phyloP scores from a whole-genome alignment of 2,329 filamentous ascomycete genomes.

The Pyrenophora tritici-repentis region DNA sequence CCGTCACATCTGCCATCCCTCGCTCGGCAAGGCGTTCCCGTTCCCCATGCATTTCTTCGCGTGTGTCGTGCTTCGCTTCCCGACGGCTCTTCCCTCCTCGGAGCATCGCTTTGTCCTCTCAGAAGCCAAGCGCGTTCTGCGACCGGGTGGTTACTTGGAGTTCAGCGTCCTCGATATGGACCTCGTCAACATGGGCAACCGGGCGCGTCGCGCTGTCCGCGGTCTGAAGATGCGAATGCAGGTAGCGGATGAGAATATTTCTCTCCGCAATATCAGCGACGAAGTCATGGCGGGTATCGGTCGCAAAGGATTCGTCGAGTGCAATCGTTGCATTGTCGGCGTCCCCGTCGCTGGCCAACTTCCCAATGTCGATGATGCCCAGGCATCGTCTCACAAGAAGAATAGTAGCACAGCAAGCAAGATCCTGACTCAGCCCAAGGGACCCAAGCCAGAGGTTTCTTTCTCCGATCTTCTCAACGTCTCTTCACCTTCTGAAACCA shows the following conservation, averaged over 20 bases:
- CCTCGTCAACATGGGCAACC: constrained; percentile 79
- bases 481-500: constrained; percentile 42
- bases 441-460: constrained; percentile 40
- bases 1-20: constrained; percentile 72
- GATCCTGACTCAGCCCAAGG: constrained; percentile 18
- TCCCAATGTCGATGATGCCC: constrained; percentile 32
- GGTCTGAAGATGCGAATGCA: constrained; percentile 74
- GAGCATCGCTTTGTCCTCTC: constrained; percentile 73
- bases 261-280: constrained; percentile 60
- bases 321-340: constrained; percentile 78
- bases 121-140: constrained; percentile 77
- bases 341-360: constrained; percentile 69
- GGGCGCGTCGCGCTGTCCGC: constrained; percentile 69
- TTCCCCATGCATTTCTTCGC: constrained; percentile 78
- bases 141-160: constrained; percentile 79
- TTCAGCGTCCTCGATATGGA: constrained; percentile 78
- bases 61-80: constrained; percentile 77
- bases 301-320: constrained; percentile 69
- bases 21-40: constrained; percentile 69
- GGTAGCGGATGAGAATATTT: constrained; percentile 62
- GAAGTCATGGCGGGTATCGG: constrained; percentile 69
- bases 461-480: constrained; percentile 46
- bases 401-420: constrained; percentile 41
- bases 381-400: constrained; percentile 26
- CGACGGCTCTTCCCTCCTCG: constrained; percentile 68